Conservation (phyloP, 75 land plant species). For the Pinus taeda region DNA sequence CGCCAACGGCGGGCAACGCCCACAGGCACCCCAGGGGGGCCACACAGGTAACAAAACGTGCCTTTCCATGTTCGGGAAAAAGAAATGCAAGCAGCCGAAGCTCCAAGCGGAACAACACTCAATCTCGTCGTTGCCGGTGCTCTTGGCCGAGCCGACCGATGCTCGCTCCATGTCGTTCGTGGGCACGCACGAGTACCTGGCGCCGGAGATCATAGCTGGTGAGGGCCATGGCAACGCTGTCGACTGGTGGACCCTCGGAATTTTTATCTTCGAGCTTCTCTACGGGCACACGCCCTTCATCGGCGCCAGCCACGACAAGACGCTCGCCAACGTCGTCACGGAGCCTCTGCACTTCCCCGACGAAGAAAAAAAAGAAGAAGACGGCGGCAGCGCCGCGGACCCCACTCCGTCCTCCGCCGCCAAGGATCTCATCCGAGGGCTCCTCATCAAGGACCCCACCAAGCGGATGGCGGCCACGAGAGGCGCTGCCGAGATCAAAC, state of each 20-base stretch:
- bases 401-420: constrained; percentile 19
- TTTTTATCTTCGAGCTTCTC: constrained; percentile 43
- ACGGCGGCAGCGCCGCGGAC: no score
- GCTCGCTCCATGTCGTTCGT: constrained; percentile 51
- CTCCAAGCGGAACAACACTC: no score
- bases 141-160: constrained; percentile 39
- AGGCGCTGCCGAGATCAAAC: constrained; percentile 67
- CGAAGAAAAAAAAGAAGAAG: neutral
- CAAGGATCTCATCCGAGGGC: constrained; percentile 46
- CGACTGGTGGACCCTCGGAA: constrained; percentile 56
- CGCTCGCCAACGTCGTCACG: constrained; percentile 27
- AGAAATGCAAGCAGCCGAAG: neutral
- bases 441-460: constrained; percentile 57
- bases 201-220: constrained; percentile 39
- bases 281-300: constrained; percentile 42
- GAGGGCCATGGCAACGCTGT: constrained; percentile 55
- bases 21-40: no score
- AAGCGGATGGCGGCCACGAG: constrained; percentile 49
- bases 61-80: no score
- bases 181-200: constrained; percentile 48
- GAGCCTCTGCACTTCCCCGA: constrained; percentile 33
- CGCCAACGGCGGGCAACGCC: no score
- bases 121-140: constrained; percentile 15
- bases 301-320: constrained; percentile 25
- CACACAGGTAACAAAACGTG: no score